Percentiles rank a stretch among this genome's conserved stretches.
These are phyloP conservation scores for Erodium maritimum DNA, from an alignment of 345 rosid genomes.

Conservation along the genomic window DNA sequence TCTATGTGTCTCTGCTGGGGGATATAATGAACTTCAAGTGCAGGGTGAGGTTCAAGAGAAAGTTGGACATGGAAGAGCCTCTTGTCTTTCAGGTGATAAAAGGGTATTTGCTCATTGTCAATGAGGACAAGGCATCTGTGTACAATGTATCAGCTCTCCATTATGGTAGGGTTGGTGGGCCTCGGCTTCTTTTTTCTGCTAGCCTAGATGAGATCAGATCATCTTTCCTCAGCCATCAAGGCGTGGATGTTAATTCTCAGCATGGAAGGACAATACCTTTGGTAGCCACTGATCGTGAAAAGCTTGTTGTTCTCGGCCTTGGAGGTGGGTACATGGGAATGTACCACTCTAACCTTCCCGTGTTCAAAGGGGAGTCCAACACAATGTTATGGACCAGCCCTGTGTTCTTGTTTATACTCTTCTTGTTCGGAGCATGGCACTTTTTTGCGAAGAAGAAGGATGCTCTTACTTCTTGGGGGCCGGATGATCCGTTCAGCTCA, in stretches of 20 bases:
- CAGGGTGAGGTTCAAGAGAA: conserved; percentile 76
- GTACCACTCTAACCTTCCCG: conserved; percentile 64
- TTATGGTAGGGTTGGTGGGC: conserved; percentile 56
- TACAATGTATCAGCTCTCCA: conserved; percentile 81
- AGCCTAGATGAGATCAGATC: conserved; percentile 64
- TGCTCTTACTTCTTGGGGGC: conserved; percentile 87
- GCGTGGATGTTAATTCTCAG: conserved; percentile 13
- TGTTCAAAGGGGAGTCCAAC: conserved; percentile 50
- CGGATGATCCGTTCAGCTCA: conserved; percentile 69
- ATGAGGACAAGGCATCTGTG: conserved; percentile 52
- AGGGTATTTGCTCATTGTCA: conserved; percentile 63
- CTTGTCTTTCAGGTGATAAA: conserved; percentile 66
- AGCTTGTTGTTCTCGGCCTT: conserved; percentile 64
- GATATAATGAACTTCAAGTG: conserved; percentile 86
- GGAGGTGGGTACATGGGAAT: conserved; percentile 72
- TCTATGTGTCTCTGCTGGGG: conserved; percentile 64
- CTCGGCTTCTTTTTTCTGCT: conserved; percentile 67
- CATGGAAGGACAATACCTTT: conserved; percentile 31
- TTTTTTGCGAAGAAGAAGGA: conserved; percentile 97
- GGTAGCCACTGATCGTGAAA: conserved; percentile 72
- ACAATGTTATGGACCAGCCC: conserved; percentile 82
- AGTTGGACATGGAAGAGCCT: conserved; percentile 52
- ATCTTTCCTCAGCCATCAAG: conserved; percentile 48
- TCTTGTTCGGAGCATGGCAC: conserved; percentile 82
- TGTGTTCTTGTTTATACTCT: conserved; percentile 64